Evolutionary conservation across 2,329 filamentous ascomycete species (phyloP).

Genomic region (Cladosporium phlei): DNA sequence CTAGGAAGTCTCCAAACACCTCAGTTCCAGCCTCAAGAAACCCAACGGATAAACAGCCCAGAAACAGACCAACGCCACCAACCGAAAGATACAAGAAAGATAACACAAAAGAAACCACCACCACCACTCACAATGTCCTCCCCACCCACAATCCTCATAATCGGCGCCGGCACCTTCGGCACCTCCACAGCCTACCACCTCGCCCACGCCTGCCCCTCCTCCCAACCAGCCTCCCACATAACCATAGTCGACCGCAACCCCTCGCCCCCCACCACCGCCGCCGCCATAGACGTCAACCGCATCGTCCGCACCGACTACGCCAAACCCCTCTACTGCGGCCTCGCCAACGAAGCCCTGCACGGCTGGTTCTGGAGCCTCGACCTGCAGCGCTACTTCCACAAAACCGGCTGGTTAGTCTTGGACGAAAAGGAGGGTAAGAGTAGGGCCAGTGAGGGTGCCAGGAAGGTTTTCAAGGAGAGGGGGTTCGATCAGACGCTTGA

Average conservation of each 20-base stretch:
- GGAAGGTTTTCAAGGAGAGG: constrained; percentile 49
- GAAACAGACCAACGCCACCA: too few relatives aligned
- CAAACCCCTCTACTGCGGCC: constrained; percentile 25
- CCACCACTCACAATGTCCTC: not conserved
- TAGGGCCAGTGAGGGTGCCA: constrained; percentile 41
- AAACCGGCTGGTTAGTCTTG: constrained; percentile 57
- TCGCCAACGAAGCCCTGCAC: constrained; percentile 36
- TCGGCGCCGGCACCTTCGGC: constrained; percentile 25
- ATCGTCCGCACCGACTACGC: constrained; percentile 32
- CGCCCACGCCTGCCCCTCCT: constrained; percentile 50
- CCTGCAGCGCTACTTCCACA: constrained; percentile 48
- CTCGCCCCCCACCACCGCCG: constrained; percentile 42
- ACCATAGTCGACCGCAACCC: constrained; percentile 56
- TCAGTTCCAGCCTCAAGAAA: too few relatives aligned
- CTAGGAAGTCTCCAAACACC: too few relatives aligned
- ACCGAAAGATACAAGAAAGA: too few relatives aligned
- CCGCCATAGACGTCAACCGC: constrained; percentile 30
- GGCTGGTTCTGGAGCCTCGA: constrained; percentile 33
- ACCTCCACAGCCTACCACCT: constrained; percentile 50
- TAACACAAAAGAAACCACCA: too few relatives aligned
- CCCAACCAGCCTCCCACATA: constrained; percentile 45
- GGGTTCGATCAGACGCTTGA: constrained; percentile 37
- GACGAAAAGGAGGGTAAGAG: constrained; percentile 40
- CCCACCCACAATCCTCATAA: constrained; percentile 20
- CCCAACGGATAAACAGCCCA: too few relatives aligned